These are phyloP conservation scores for Verticillium isaacii DNA, from an alignment of 2,329 filamentous ascomycete species.

Conservation along the genomic window DNA sequence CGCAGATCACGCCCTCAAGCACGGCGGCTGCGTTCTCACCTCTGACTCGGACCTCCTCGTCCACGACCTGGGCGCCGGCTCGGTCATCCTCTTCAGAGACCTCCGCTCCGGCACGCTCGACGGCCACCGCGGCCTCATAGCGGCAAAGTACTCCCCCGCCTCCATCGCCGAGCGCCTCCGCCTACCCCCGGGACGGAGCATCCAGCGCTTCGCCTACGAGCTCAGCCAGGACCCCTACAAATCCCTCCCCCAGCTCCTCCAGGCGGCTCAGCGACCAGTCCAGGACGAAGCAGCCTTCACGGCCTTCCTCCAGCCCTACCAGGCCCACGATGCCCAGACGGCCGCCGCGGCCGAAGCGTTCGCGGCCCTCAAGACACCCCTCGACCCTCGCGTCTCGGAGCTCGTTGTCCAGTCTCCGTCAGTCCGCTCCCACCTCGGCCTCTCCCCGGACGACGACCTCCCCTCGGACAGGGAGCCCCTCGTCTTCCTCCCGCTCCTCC, in stretches of 20 bases:
- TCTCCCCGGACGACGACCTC: slow-evolving; percentile 13
- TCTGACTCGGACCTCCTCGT: slow-evolving; percentile 85
- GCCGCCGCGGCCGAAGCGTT: background rate
- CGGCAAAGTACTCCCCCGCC: slow-evolving; percentile 21
- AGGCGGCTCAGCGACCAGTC: slow-evolving; percentile 6
- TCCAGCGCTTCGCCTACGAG: slow-evolving; percentile 31
- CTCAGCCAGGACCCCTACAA: slow-evolving; percentile 21
- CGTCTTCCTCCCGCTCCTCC: slow-evolving; percentile 62
- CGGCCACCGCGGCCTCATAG: slow-evolving; percentile 9
- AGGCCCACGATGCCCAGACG: background rate
- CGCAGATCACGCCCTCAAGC: slow-evolving; percentile 54
- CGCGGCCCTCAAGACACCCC: background rate
- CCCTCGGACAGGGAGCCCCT: slow-evolving; percentile 19
- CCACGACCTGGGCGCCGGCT: slow-evolving; percentile 62
- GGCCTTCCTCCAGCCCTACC: slow-evolving; percentile 27
- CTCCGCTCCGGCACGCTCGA: slow-evolving; percentile 34
- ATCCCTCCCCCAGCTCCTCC: slow-evolving; percentile 12
- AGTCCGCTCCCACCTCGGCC: background rate
- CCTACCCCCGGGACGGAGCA: slow-evolving; percentile 22
- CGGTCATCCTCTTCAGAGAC: slow-evolving; percentile 65
- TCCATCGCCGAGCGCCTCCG: slow-evolving; percentile 38
- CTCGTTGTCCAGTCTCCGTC: slow-evolving; percentile 23
- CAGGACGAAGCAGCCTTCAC: slow-evolving; percentile 16
- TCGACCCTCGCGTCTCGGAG: slow-evolving; percentile 36
- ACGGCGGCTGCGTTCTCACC: slow-evolving; percentile 61